Base-by-base conservation (phyloP, 2,329 filamentous ascomycete genomes). In the Claviceps cyperi region DNA sequence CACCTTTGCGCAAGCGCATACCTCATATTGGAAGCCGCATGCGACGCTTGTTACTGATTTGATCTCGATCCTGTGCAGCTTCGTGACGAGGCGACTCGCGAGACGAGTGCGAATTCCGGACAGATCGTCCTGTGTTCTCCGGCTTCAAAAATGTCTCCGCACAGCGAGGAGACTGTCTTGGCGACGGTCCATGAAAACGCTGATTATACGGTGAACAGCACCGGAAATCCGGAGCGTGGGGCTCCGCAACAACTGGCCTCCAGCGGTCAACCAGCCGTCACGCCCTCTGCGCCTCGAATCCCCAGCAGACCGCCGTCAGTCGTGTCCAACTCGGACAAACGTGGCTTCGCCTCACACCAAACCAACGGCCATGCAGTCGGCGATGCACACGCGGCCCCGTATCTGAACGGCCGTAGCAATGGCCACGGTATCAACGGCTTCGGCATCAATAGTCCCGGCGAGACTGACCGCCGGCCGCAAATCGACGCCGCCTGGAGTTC, bases 71-170 rank as follows among this genome's bases (percentile, higher is more conserved):
- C 5, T 22, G 4, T 43, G 17, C 39, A 21, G 39, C 39, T 21
- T 22, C 39, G 39, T 21, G 28, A 11, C 28, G 28, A 32, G 28
- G 22, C 22, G 24, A 21, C n/a, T n/a, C n/a, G 24, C n/a, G 15
- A 19, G 9, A n/a, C 14, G 41, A 21, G n/a, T 32, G 11, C 28
- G 9, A 32, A 32, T 11, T 32, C 14, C 1, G 7, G 6, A 6
- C 14, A 45, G n/a, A 17, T 15, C 39, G 32, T 22, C 5, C 45
- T n/a, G 5, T 9, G 15, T 13, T 17, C 48, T 28, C 8, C 15
- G n/a, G 11, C 6, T n/a, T 13, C 22, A 37, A 5, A 5, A 21
- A 67, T 67, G 65, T 60, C 64, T 43, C 64, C 65, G 50, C 64
- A 66, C 52, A 64, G 63, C 54, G 65, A 67, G 45, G 49, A 46